Evolutionary conservation across 139 green algal species (phyloP).

Genomic region (Ettlia oleoabundans): DNA sequence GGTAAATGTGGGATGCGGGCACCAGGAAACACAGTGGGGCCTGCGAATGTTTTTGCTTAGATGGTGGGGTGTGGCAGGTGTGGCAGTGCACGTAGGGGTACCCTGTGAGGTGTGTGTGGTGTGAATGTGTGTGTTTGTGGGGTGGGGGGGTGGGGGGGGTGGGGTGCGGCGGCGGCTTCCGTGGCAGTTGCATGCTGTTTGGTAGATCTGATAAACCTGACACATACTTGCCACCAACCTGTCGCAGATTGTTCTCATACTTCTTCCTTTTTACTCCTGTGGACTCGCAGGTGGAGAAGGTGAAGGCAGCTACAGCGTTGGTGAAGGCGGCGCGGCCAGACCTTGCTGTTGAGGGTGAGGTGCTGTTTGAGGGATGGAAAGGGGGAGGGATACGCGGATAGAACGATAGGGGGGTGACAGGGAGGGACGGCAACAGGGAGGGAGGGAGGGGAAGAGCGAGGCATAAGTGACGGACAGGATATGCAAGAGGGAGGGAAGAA

Average conservation of each 20-base stretch:
- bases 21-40: too few species aligned
- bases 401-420: background rate
- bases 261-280: background rate
- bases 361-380: background rate
- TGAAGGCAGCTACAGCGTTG: conserved; percentile 73
- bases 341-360: conserved; percentile 72
- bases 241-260: background rate
- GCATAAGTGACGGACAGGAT: too few species aligned
- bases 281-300: conserved; percentile 72
- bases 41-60: too few species aligned
- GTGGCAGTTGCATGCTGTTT: too few species aligned
- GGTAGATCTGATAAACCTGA: too few species aligned
- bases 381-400: background rate
- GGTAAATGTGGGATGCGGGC: too few species aligned
- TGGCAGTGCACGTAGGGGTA: background rate
- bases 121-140: background rate
- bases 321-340: conserved; percentile 69
- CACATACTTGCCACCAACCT: background rate
- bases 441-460: too few species aligned
- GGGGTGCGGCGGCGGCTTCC: background rate
- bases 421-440: too few species aligned
- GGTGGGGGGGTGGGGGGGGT: too few species aligned
- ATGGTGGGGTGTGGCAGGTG: background rate
- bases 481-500: too few species aligned
- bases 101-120: background rate